A percentile compares a stretch with the other conserved stretches of the same genome.
These are phyloP conservation scores for Solanum virginianum DNA, from an alignment of 257 asterid species.

Conservation along the genomic window DNA sequence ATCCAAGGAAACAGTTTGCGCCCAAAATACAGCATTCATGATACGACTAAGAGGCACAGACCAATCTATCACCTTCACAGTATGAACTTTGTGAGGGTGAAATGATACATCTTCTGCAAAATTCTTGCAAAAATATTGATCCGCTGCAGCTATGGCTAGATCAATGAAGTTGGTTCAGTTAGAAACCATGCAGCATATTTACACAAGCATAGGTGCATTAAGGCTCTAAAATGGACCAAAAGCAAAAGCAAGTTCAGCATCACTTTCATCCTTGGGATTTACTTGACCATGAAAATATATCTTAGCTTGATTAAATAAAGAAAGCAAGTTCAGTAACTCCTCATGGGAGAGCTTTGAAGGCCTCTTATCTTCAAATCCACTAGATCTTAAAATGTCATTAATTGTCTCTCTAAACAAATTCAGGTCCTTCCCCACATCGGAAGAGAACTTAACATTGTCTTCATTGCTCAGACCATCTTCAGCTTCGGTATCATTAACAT, in stretches of 20 bases:
- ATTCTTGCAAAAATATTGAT: neutral
- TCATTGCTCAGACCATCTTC: slow-evolving; percentile 8
- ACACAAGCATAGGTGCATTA: neutral
- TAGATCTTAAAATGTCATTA: slow-evolving; percentile 23
- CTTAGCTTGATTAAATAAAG: slow-evolving; percentile 54
- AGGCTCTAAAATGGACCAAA: slow-evolving; percentile 4
- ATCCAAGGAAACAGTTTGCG: neutral
- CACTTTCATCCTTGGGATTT: slow-evolving; percentile 10
- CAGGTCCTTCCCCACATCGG: slow-evolving; percentile 4
- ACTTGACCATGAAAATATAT: slow-evolving; percentile 45
- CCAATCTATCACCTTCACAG: neutral
- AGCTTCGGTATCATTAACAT: slow-evolving; percentile 9
- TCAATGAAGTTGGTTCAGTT: neutral
- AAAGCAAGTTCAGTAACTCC: slow-evolving; percentile 45
- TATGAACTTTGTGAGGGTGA: neutral
- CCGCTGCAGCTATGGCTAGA: neutral
- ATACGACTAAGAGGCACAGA: neutral
- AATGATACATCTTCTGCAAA: neutral
- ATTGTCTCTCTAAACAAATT: slow-evolving; percentile 37
- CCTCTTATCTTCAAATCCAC: slow-evolving; percentile 67
- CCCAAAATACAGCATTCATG: neutral
- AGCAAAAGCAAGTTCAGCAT: slow-evolving; percentile 9
- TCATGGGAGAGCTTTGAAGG: slow-evolving; percentile 63
- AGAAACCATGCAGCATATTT: neutral
- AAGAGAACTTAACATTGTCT: neutral